Evolutionary conservation across 495 filamentous ascomycete genomes (phyloP).

Genomic region (Neurospora pannonica): DNA sequence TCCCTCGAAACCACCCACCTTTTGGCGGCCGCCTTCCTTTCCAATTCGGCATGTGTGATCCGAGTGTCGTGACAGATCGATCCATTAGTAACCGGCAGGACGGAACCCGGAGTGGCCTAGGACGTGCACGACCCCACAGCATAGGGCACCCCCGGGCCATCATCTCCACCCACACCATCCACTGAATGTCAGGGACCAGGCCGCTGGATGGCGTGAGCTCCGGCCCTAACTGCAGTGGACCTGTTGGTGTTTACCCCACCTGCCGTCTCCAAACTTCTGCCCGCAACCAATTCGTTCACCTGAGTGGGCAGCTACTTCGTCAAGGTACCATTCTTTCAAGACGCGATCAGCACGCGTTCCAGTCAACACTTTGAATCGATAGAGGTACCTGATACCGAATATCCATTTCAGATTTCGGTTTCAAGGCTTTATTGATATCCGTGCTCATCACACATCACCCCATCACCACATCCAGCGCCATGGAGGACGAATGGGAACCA

Average conservation of each 20-base stretch:
- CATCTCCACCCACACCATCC: background rate
- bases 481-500: constrained; percentile 22
- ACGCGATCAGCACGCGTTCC: background rate
- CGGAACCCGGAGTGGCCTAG: background rate
- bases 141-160: background rate
- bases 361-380: background rate
- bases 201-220: background rate
- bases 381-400: background rate
- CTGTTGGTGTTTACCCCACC: background rate
- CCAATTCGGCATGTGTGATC: background rate
- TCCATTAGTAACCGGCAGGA: background rate
- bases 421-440: background rate
- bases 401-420: background rate
- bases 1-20: background rate
- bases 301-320: background rate
- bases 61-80: background rate
- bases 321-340: background rate
- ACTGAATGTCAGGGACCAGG: background rate
- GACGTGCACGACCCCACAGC: background rate
- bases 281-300: background rate
- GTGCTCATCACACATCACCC: background rate
- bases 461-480: background rate
- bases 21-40: background rate
- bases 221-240: background rate
- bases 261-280: background rate